phyloP scores from a whole-genome alignment of 371 early-diverging fungal genomes.

The Parasitella parasitica region DNA sequence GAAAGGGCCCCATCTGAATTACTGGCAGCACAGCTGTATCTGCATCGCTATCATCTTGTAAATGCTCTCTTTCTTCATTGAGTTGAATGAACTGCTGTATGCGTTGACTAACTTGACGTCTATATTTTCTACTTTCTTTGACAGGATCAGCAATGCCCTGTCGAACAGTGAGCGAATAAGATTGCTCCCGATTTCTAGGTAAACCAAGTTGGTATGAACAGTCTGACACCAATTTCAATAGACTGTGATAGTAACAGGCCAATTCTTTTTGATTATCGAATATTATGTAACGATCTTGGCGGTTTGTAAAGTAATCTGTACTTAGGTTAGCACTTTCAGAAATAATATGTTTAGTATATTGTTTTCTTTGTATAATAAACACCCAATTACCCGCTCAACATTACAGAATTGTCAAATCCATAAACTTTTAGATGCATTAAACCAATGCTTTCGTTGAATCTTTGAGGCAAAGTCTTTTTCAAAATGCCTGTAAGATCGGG shows the following conservation, averaged over 20 bases:
- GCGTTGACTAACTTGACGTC: slow-evolving; percentile 46
- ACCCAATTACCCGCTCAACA: slow-evolving; percentile 86
- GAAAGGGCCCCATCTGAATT: slow-evolving; percentile 86
- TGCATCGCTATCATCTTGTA: slow-evolving; percentile 10
- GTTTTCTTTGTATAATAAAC: not conserved
- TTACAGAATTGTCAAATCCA: slow-evolving; percentile 83
- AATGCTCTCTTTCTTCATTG: slow-evolving; percentile 11
- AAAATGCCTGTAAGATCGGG: slow-evolving; percentile 76
- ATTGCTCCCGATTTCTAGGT: not conserved
- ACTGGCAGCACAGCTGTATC: slow-evolving; percentile 84
- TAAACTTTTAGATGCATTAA: slow-evolving; percentile 94
- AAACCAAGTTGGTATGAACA: slow-evolving; percentile 66
- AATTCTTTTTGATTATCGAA: slow-evolving; percentile 59
- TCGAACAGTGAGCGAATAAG: slow-evolving; percentile 28
- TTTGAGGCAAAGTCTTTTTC: slow-evolving; percentile 73
- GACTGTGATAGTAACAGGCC: slow-evolving; percentile 67
- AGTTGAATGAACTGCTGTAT: slow-evolving; percentile 53
- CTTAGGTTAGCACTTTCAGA: slow-evolving; percentile 89
- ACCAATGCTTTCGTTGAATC: slow-evolving; percentile 93
- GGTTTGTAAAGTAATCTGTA: slow-evolving; percentile 90
- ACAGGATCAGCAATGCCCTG: slow-evolving; percentile 65
- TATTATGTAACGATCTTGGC: slow-evolving; percentile 92
- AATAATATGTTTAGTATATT: not conserved
- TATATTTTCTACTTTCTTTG: slow-evolving; percentile 58
- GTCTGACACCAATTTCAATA: slow-evolving; percentile 60